Percentiles rank a stretch among this genome's conserved stretches.
Evolutionary conservation across 345 rosid species (phyloP).

Genomic region (Pelargonium nanum): DNA sequence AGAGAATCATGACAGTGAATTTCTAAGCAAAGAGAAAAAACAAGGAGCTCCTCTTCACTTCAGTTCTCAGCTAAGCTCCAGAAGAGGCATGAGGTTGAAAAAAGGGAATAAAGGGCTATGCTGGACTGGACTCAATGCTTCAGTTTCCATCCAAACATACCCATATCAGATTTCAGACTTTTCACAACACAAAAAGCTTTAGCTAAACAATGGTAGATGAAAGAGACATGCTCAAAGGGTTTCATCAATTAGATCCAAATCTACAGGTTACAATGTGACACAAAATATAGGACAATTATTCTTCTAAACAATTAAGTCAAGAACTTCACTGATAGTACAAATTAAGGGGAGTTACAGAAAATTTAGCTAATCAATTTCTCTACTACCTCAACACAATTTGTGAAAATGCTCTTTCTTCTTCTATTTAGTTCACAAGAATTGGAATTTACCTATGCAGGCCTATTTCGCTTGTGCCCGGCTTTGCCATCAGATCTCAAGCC

Average conservation of each 20-base stretch:
- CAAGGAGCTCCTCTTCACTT: not conserved
- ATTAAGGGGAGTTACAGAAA: slow-evolving; percentile 11
- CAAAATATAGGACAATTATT: not conserved
- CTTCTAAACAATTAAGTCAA: not conserved
- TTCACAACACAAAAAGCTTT: not conserved
- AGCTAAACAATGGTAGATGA: too few relatives aligned
- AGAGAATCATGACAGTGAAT: slow-evolving; percentile 3
- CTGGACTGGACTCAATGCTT: too few relatives aligned
- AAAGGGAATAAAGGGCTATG: too few relatives aligned
- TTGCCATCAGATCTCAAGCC: slow-evolving; percentile 38
- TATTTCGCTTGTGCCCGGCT: slow-evolving; percentile 44
- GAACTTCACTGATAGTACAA: not conserved
- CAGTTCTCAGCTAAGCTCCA: not conserved
- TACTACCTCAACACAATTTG: slow-evolving; percentile 15
- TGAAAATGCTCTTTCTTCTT: slow-evolving; percentile 6
- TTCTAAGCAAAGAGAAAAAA: not conserved
- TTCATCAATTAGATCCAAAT: not conserved
- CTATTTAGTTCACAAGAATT: not conserved
- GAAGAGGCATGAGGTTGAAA: not conserved
- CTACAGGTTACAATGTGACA: not conserved
- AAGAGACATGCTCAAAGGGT: too few relatives aligned
- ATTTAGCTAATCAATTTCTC: slow-evolving; percentile 18
- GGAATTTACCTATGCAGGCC: slow-evolving; percentile 27
- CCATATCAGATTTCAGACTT: not conserved
- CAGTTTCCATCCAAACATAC: not conserved